These are phyloP conservation scores for Panicum virgatum DNA, from an alignment of 202 grass and related monocot genomes.

Conservation along the genomic window DNA sequence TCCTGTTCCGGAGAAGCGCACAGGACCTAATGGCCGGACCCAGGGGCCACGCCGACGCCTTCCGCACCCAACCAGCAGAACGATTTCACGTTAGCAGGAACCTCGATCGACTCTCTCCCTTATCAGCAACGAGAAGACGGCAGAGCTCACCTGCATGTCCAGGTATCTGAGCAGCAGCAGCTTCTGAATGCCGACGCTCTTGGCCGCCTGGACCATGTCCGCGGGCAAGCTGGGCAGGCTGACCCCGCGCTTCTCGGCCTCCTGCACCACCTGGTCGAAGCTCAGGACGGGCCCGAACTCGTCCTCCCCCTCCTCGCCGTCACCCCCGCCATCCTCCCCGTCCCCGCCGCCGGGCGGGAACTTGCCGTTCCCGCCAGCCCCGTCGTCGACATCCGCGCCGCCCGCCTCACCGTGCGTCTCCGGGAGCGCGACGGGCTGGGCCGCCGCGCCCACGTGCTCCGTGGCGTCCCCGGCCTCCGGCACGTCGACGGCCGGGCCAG, in stretches of 20 bases:
- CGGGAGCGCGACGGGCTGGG: neutral
- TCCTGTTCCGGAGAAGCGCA: constrained; percentile 74
- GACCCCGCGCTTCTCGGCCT: constrained; percentile 59
- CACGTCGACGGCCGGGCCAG: neutral
- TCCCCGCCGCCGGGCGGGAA: constrained; percentile 32
- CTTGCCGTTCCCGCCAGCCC: constrained; percentile 41
- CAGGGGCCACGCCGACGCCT: constrained; percentile 84
- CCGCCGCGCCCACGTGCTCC: neutral
- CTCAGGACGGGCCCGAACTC: constrained; percentile 79
- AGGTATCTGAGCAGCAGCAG: constrained; percentile 77
- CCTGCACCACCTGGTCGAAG: constrained; percentile 69
- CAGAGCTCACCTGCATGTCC: constrained; percentile 66
- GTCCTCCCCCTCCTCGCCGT: constrained; percentile 36
- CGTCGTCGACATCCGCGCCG: constrained; percentile 30
- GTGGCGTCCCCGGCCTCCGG: neutral
- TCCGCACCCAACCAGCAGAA: constrained; percentile 23
- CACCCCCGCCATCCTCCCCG: constrained; percentile 9
- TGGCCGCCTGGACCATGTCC: constrained; percentile 77
- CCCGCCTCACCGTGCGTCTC: constrained; percentile 12
- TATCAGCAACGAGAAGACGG: neutral
- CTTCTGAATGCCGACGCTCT: constrained; percentile 75
- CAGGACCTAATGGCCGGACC: constrained; percentile 60
- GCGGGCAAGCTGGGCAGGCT: constrained; percentile 58
- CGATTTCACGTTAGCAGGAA: constrained; percentile 1
- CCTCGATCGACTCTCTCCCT: neutral